Conservation (phyloP, 805 yeast genomes). For the Dipodascopsis uninucleata region DNA sequence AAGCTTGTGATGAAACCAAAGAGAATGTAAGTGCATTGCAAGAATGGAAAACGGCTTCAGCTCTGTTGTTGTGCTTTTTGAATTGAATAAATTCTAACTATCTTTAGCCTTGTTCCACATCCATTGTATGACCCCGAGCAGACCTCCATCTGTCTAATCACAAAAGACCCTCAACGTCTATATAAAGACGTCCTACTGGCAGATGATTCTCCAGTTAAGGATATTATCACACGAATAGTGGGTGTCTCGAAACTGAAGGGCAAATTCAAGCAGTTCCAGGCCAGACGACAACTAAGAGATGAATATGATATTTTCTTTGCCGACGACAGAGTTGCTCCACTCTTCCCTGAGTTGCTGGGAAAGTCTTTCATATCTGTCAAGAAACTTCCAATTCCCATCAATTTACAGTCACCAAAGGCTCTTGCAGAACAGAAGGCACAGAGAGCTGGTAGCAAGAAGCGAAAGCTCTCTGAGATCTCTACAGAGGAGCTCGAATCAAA, state of each 20-base stretch:
- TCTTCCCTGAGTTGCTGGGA: constrained; percentile 81
- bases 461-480: constrained; percentile 3
- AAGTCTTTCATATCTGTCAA: constrained; percentile 63
- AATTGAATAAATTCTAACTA: too few relatives aligned
- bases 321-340: constrained; percentile 76
- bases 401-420: constrained; percentile 34
- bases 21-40: constrained; percentile 31
- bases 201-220: constrained; percentile 30
- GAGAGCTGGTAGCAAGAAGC: constrained; percentile 18
- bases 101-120: constrained; percentile 40
- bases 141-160: constrained; percentile 58
- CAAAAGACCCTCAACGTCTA: constrained; percentile 57
- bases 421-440: constrained; percentile 7
- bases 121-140: constrained; percentile 47
- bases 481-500: constrained; percentile 25
- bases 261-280: constrained; percentile 82
- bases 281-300: constrained; percentile 67
- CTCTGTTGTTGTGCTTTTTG: background rate
- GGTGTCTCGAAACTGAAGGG: constrained; percentile 75
- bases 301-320: constrained; percentile 75
- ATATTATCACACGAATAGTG: constrained; percentile 48
- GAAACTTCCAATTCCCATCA: constrained; percentile 67
- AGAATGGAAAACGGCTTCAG: background rate
- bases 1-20: constrained; percentile 49
- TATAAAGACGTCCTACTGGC: constrained; percentile 39